Conservation (phyloP, 768 basidiomycete genomes). For the Amanita subjunquillea region DNA sequence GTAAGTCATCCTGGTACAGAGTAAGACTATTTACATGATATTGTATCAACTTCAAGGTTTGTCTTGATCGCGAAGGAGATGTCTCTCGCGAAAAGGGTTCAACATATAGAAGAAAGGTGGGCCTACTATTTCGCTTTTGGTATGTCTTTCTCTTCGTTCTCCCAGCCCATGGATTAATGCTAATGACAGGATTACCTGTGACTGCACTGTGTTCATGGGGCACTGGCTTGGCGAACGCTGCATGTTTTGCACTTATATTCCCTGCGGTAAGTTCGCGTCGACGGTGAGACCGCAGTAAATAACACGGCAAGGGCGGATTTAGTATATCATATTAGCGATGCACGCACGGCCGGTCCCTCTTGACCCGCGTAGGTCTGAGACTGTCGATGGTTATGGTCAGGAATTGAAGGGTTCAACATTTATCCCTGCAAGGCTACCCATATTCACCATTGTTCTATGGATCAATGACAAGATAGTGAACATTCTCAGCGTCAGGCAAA, state of each 20-base stretch:
- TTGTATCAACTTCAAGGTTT: conserved; percentile 29
- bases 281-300: background rate
- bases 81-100: conserved; percentile 56
- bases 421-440: conserved; percentile 69
- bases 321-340: conserved; percentile 84
- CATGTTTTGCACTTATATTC: conserved; percentile 73
- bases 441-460: conserved; percentile 66
- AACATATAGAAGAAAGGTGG: conserved; percentile 83
- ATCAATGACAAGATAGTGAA: conserved; percentile 64
- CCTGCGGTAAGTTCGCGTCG: conserved; percentile 47
- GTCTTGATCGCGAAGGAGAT: conserved; percentile 70
- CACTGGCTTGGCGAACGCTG: conserved; percentile 69
- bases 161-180: background rate
- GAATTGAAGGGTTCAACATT: conserved; percentile 33
- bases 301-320: background rate
- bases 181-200: conserved; percentile 51
- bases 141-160: conserved; percentile 13
- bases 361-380: conserved; percentile 61
- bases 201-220: conserved; percentile 67
- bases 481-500: conserved; percentile 41
- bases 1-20: conserved; percentile 27
- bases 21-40: background rate
- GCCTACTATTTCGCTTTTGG: conserved; percentile 84
- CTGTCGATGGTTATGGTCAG: background rate
- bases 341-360: conserved; percentile 62